Base-by-base conservation (phyloP, 1,139 yeast species). In the Taphrina deformans region DNA sequence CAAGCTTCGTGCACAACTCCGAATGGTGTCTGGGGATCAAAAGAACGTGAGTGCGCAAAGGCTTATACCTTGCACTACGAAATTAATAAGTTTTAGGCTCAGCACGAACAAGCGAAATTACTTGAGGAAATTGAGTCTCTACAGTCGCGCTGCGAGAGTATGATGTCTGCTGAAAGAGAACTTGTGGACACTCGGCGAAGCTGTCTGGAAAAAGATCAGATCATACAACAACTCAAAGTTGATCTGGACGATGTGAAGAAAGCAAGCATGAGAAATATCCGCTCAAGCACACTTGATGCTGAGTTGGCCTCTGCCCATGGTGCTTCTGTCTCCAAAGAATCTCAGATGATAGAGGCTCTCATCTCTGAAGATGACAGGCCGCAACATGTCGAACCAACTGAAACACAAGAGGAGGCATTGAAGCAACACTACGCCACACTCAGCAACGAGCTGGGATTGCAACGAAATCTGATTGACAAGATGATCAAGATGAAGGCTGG, bases 381-480 rank as follows among this genome's bases (percentile, higher is more conserved):
- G 6, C n/a, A 44, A 18, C 24, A 10, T n/a, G 7, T 6, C 6
- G 48, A 44, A n/a, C 27, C 10, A 10, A 12, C 21, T 9, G 21
- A 21, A 21, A n/a, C 23, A 9, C 40, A 51, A 16, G 55, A 51
- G 16, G 55, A 51, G 16, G 23, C 46, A 18, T 38, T 53, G 48
- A 35, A 53, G 46, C 45, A 53, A 24, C 58, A 53, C 26, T 53
- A 53, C 18, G 58, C 58, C 14, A 40, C 14, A 6, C 48, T 53
- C 27, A 53, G 58, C 48, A 53, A 35, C 31, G 58, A 38, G 46
- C 45, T 53, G 21, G 58, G 58, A 18, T 24, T 53, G 27, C 58
- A 53, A 40, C 16, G 58, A 4, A 26, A 40, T 16, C 23, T 53
- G 48, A 53, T 53, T 24, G 48, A 40, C 48, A 40, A 53, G 33